phyloP scores from a whole-genome alignment of 768 basidiomycete genomes.

The Pleurotus giganteus region DNA sequence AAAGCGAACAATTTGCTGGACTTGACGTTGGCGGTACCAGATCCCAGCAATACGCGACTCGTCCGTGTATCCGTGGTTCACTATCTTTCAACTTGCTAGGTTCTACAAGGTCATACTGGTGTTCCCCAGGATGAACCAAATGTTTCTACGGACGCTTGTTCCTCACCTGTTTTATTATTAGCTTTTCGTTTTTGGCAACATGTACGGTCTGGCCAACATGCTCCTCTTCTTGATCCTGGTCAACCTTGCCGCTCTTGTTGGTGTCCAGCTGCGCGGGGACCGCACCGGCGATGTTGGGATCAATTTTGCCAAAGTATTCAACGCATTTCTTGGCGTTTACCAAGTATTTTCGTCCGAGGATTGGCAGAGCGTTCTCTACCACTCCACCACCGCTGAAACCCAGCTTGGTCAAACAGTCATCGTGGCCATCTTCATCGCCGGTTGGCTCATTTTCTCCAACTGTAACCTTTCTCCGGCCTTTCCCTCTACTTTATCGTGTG shows the following conservation, averaged over 20 bases:
- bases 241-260: slow-evolving; percentile 82
- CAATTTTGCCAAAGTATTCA: slow-evolving; percentile 82
- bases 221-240: slow-evolving; percentile 84
- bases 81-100: slow-evolving; percentile 78
- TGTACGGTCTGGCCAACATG: slow-evolving; percentile 92
- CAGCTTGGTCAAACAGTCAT: slow-evolving; percentile 67
- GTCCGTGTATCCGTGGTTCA: slow-evolving; percentile 81
- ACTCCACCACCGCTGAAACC: slow-evolving; percentile 57
- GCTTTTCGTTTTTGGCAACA: slow-evolving; percentile 89
- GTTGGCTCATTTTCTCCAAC: slow-evolving; percentile 91
- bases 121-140: slow-evolving; percentile 85
- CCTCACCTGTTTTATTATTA: slow-evolving; percentile 28
- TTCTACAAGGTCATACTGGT: slow-evolving; percentile 93
- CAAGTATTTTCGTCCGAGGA: slow-evolving; percentile 92
- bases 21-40: slow-evolving; percentile 71
- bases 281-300: slow-evolving; percentile 48
- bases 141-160: slow-evolving; percentile 56
- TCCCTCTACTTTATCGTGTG: background rate
- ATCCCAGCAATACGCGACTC: slow-evolving; percentile 73
- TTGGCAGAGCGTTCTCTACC: slow-evolving; percentile 80
- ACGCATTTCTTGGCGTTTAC: slow-evolving; percentile 84
- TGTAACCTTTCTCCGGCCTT: slow-evolving; percentile 53
- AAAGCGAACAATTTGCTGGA: slow-evolving; percentile 74
- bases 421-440: slow-evolving; percentile 67
- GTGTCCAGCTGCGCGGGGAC: slow-evolving; percentile 86